Evolutionary conservation across 2,329 filamentous ascomycete species (phyloP), one percentile per base, ranked within the genome.

Genomic region (Colletotrichum echinochloae): DNA sequence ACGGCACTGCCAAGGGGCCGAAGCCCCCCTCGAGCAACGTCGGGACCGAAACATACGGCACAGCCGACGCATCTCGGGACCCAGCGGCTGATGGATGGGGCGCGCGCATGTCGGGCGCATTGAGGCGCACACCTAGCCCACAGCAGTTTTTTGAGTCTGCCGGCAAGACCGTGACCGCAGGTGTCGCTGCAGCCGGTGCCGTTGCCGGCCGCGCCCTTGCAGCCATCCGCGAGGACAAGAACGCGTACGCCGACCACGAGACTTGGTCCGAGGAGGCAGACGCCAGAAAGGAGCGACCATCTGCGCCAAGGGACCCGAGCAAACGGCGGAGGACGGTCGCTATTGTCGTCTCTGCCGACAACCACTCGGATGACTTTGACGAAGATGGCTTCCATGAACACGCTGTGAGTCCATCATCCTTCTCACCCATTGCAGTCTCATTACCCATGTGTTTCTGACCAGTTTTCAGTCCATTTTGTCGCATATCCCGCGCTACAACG

Each of bases 251-350:
- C 73, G 95, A 98, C 79, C 94, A 96, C 81, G 92, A 94, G 78
- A 90, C 94, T 62, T 98, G 95, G 95, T 94, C 92, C 18, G 94
- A 98, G 80, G 95, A 98, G 82, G 93, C 92, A 28, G 91, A 93
- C 75, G 87, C 92, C 59, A 89, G 92, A 77, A 83, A 83, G 74
- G 83, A 86, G 65, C 83, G 83, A 64, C 74, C 78, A 69, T 74
- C 83, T 46, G 75, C 79, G 70, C 69, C 79, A 68, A 72, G 78
- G 74, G 75, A 79, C 60, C 71, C 80, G 60, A 73, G 78, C 61
- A 89, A 84, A 76, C 87, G 86, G 75, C 89, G 89, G 76, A 96
- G 91, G 84, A 94, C 90, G 0, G 93, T 98, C n/a, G 94, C 91
- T 9, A 89, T 98, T 75, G 92, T 98, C 18, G 90, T 98, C 16